phyloP scores from a whole-genome alignment of 371 early-diverging fungal genomes.

The Mucor saturninus region DNA sequence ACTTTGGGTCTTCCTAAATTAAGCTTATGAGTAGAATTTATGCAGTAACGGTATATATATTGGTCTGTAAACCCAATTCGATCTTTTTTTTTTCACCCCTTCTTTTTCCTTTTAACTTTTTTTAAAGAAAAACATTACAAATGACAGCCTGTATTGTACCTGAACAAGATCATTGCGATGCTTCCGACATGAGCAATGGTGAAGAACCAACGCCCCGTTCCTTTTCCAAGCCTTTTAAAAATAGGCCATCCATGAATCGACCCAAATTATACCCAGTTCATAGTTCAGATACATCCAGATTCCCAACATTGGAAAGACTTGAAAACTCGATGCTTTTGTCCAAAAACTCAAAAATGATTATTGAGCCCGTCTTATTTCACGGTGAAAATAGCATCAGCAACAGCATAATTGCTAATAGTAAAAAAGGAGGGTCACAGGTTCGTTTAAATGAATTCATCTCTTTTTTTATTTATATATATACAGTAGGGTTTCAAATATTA shows the following conservation, averaged over 20 bases:
- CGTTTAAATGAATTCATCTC: constrained; percentile 2
- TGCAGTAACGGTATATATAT: no score
- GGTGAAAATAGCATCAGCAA: not conserved
- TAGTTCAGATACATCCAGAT: constrained; percentile 42
- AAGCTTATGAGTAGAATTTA: no score
- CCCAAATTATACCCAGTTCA: constrained; percentile 41
- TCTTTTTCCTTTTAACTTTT: not conserved
- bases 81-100: not conserved
- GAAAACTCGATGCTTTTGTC: constrained; percentile 16
- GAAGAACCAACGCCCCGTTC: not conserved
- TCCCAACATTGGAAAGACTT: constrained; percentile 37
- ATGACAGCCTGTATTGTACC: constrained; percentile 7
- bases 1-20: no score
- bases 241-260: constrained; percentile 10
- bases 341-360: constrained; percentile 16
- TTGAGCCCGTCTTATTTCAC: constrained; percentile 16
- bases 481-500: constrained; percentile 3
- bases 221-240: not conserved
- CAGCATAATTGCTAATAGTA: constrained; percentile 7
- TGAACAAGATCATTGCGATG: constrained; percentile 1
- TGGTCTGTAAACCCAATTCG: no score
- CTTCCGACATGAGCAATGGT: not conserved
- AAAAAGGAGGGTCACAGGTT: constrained; percentile 20
- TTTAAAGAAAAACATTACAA: not conserved
- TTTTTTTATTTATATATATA: not conserved